These are phyloP conservation scores for Hyaloscypha bicolor DNA, from an alignment of 495 filamentous ascomycete genomes.

Conservation along the genomic window DNA sequence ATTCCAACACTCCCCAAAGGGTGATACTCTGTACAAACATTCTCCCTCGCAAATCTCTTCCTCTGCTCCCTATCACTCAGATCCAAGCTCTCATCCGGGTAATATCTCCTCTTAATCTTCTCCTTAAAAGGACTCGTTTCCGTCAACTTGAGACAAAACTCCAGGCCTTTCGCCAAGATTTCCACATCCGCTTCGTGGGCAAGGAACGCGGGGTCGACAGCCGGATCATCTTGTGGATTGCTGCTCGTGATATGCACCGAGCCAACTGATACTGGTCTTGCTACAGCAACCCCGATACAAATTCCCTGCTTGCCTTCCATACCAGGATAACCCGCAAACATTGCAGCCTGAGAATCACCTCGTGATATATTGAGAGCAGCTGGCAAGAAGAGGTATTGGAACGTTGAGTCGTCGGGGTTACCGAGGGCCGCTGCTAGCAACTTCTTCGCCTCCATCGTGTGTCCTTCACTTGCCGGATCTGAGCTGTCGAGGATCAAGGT, in stretches of 20 bases:
- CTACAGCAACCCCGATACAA: constrained; percentile 29
- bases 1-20: constrained; percentile 6
- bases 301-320: constrained; percentile 23
- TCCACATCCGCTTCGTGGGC: constrained; percentile 41
- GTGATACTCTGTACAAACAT: constrained; percentile 7
- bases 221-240: constrained; percentile 35
- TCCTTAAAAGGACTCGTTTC: constrained; percentile 10
- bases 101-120: constrained; percentile 17
- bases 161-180: constrained; percentile 34
- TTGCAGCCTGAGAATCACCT: not conserved
- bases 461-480: not conserved
- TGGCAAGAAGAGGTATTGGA: constrained; percentile 17
- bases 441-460: not conserved
- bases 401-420: constrained; percentile 2
- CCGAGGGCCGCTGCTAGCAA: not conserved
- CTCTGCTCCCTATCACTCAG: constrained; percentile 1
- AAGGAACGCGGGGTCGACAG: constrained; percentile 37
- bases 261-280: constrained; percentile 43
- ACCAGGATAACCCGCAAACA: not conserved
- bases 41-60: not conserved
- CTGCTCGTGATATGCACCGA: constrained; percentile 38
- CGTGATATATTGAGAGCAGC: not conserved
- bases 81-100: not conserved
- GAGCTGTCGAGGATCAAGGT: constrained; percentile 3
- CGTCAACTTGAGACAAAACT: constrained; percentile 4